A percentile compares a stretch with the other conserved stretches of the same genome.
phyloP scores from a whole-genome alignment of 306 rosid genomes.

The Lotus japonicus region DNA sequence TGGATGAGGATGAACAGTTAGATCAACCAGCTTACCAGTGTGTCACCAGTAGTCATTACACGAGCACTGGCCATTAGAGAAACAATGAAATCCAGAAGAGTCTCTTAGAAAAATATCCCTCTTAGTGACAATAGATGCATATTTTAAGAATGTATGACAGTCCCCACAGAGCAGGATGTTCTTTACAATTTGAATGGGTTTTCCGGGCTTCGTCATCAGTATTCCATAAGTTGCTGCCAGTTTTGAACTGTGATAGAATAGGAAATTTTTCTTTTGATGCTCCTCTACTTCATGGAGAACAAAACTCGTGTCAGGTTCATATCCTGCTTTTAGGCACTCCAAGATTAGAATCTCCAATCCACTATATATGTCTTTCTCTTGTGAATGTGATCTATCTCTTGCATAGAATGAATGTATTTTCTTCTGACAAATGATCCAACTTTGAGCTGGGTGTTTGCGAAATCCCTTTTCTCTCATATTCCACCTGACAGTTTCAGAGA shows the following conservation, averaged over 20 bases:
- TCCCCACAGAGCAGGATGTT: constrained; percentile 81
- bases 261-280: constrained; percentile 59
- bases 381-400: constrained; percentile 77
- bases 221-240: constrained; percentile 72
- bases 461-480: constrained; percentile 70
- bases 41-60: constrained; percentile 72
- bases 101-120: constrained; percentile 66
- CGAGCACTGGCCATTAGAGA: constrained; percentile 71
- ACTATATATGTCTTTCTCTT: constrained; percentile 62
- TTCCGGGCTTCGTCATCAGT: constrained; percentile 53
- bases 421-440: constrained; percentile 62
- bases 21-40: neutral
- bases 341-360: constrained; percentile 70
- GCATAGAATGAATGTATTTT: constrained; percentile 71
- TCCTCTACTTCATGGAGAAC: constrained; percentile 91
- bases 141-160: constrained; percentile 75
- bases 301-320: constrained; percentile 68
- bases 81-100: constrained; percentile 79
- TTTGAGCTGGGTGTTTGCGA: constrained; percentile 65
- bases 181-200: constrained; percentile 65
- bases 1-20: neutral
- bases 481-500: constrained; percentile 60
- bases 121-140: constrained; percentile 53
- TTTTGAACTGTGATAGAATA: constrained; percentile 67
- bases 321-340: constrained; percentile 78